phyloP scores from a whole-genome alignment of 2,329 filamentous ascomycete species.

The Talaromyces sp. region DNA sequence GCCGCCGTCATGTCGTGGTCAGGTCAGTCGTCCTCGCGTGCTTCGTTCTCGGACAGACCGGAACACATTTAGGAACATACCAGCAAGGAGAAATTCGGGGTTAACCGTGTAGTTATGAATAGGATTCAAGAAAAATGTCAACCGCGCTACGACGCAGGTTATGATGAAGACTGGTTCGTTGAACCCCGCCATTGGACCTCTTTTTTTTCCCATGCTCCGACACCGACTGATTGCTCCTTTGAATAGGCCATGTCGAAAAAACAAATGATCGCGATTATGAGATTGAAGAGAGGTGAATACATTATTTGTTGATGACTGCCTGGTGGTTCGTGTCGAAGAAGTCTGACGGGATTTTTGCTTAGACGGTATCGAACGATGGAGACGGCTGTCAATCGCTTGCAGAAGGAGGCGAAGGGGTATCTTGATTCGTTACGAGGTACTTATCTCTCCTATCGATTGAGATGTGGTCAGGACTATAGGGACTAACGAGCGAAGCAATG shows the following conservation, averaged over 20 bases:
- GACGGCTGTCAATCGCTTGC: slow-evolving; percentile 81
- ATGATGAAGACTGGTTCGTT: slow-evolving; percentile 95
- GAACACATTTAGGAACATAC: not conserved
- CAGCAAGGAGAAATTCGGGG: not conserved
- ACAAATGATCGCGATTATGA: slow-evolving; percentile 99
- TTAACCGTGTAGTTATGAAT: slow-evolving; percentile 14
- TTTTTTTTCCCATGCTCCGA: not conserved
- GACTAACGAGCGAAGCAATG: slow-evolving; percentile 63
- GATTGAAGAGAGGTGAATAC: slow-evolving; percentile 76
- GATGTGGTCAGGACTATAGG: not conserved
- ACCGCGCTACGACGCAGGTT: slow-evolving; percentile 97
- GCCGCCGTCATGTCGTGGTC: slow-evolving; percentile 63
- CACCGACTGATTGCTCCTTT: not conserved
- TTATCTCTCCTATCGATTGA: not conserved
- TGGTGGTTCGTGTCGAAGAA: not conserved
- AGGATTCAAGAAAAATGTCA: slow-evolving; percentile 96
- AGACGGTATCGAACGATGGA: slow-evolving; percentile 98
- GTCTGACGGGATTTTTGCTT: slow-evolving; percentile 23
- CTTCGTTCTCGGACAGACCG: not conserved
- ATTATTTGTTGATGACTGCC: not conserved
- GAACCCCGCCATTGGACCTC: not conserved
- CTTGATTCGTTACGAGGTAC: slow-evolving; percentile 86
- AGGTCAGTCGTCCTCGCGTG: slow-evolving; percentile 45
- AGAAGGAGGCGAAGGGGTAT: slow-evolving; percentile 98
- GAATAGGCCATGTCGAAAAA: slow-evolving; percentile 82